phyloP scores from a whole-genome alignment of 495 filamentous ascomycete genomes.

The Hypoxylon trugodes region DNA sequence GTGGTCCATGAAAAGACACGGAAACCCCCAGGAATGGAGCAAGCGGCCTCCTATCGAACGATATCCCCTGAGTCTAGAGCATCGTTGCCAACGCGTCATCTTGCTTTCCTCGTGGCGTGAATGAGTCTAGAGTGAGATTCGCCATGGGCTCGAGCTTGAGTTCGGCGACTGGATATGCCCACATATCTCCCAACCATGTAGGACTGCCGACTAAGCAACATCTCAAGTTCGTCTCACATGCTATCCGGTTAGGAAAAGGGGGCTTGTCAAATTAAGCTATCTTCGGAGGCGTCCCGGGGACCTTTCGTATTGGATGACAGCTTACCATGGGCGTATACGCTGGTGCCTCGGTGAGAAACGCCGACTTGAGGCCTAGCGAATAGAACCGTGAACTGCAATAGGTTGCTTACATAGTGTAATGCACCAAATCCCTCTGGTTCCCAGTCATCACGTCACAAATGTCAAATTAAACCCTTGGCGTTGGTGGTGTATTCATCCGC shows the following conservation, averaged over 20 bases:
- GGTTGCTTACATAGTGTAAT: slow-evolving; percentile 2
- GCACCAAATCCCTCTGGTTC: background rate
- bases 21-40: slow-evolving; percentile 3
- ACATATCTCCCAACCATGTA: slow-evolving; percentile 10
- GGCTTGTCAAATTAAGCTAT: slow-evolving; percentile 15
- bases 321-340: slow-evolving; percentile 5
- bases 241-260: slow-evolving; percentile 8
- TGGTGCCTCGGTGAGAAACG: slow-evolving; percentile 14
- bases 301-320: slow-evolving; percentile 3
- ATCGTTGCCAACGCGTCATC: background rate
- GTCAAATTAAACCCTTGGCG: slow-evolving; percentile 2
- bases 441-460: slow-evolving; percentile 2
- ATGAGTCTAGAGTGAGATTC: slow-evolving; percentile 2
- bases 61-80: slow-evolving; percentile 12
- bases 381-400: background rate
- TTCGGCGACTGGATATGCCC: slow-evolving; percentile 3
- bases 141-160: slow-evolving; percentile 6
- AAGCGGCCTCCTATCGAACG: slow-evolving; percentile 14
- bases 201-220: background rate
- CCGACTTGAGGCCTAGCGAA: slow-evolving; percentile 21
- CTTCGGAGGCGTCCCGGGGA: slow-evolving; percentile 9
- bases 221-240: slow-evolving; percentile 9
- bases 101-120: background rate
- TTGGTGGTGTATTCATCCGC: slow-evolving; percentile 16
- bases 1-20: background rate